Evolutionary conservation across 352 stramenopile genomes (phyloP).

Genomic region (Globisporangium splendens): DNA sequence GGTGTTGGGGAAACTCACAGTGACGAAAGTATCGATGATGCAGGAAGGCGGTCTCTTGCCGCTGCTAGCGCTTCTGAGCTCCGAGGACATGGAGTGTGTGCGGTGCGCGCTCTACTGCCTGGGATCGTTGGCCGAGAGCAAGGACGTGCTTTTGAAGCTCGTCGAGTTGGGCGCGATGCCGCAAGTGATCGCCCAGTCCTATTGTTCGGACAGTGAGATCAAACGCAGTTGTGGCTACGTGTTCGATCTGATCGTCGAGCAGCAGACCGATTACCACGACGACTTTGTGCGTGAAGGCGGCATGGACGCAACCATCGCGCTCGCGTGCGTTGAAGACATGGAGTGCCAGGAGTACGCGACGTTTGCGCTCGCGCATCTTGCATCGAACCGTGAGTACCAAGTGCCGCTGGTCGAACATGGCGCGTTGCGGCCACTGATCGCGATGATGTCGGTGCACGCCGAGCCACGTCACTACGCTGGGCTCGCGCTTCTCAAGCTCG

Average conservation of each 20-base stretch:
- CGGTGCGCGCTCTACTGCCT: slow-evolving; percentile 90
- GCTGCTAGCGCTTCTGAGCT: slow-evolving; percentile 85
- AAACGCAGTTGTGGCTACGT: slow-evolving; percentile 93
- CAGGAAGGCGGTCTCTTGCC: slow-evolving; percentile 88
- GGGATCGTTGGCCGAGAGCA: slow-evolving; percentile 91
- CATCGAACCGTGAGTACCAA: slow-evolving; percentile 93
- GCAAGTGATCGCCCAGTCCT: slow-evolving; percentile 77
- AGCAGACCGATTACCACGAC: slow-evolving; percentile 91
- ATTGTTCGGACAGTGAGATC: slow-evolving; percentile 88
- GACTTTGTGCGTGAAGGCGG: slow-evolving; percentile 85
- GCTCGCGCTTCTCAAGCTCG: slow-evolving; percentile 95
- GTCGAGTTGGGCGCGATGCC: slow-evolving; percentile 86
- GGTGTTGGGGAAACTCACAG: slow-evolving; percentile 75
- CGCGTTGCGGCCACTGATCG: slow-evolving; percentile 91
- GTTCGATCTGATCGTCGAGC: slow-evolving; percentile 88
- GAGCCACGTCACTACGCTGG: slow-evolving; percentile 95
- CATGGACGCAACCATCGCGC: slow-evolving; percentile 85
- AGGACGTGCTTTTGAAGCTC: slow-evolving; percentile 89
- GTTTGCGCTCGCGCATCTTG: slow-evolving; percentile 93
- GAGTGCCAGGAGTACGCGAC: slow-evolving; percentile 96
- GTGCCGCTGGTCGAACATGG: slow-evolving; percentile 89
- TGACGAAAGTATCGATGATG: slow-evolving; percentile 90
- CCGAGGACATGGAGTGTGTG: slow-evolving; percentile 87
- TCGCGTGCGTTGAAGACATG: slow-evolving; percentile 92
- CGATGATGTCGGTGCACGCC: slow-evolving; percentile 93